Base-by-base conservation (phyloP, 2,329 filamentous ascomycete species). In the Ophiostoma australiae region DNA sequence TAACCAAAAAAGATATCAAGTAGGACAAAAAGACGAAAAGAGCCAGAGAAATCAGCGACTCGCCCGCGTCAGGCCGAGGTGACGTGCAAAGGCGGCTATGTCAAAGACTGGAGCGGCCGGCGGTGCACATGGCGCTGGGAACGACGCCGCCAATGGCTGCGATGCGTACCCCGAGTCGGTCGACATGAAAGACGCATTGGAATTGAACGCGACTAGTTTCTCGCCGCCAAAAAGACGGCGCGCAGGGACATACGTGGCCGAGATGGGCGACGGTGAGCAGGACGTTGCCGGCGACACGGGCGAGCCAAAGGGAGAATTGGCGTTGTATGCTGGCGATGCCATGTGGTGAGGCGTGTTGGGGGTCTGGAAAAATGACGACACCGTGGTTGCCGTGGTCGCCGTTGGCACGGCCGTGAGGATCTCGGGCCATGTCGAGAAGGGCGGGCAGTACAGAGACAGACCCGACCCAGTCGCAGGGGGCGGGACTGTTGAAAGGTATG, bases 361-460 rank as follows among this genome's bases (percentile, higher is more conserved):
- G 1, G 72, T 72, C 2, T 70, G 61, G 52, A 72, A 41, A 20
- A 70, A 72, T 3, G 65, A 44, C 4, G 65, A 41, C 10, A 23
- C 41, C 33, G 73, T 73, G 4, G 70, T 63, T 3, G 39, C 41
- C 33, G 73, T 73, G 4, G 70, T 63, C 13, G 72, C 69, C 1
- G 73, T 73, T 8, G 71, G 27, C 39, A 72, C 63, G n/a, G 58
- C 65, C 3, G 68, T 31, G 11, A 63, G n/a, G 2, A 66, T 37
- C 5, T 68, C 71, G n/a, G 70, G 37, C 1, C 10, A n/a, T 0
- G 58, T 44, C 2, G 71, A 69, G 52, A 68, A 74, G 0, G 70
- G 52, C n/a, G 71, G 73, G 20, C 70, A 74, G 33, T 70, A 58
- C n/a, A 73, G 52, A 1, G 68, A 73, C 6, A 73, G 66, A 1